A percentile compares a stretch with the other conserved stretches of the same genome.
phyloP scores from a whole-genome alignment of 1,139 yeast genomes.

The Blastobotrys serpentis region DNA sequence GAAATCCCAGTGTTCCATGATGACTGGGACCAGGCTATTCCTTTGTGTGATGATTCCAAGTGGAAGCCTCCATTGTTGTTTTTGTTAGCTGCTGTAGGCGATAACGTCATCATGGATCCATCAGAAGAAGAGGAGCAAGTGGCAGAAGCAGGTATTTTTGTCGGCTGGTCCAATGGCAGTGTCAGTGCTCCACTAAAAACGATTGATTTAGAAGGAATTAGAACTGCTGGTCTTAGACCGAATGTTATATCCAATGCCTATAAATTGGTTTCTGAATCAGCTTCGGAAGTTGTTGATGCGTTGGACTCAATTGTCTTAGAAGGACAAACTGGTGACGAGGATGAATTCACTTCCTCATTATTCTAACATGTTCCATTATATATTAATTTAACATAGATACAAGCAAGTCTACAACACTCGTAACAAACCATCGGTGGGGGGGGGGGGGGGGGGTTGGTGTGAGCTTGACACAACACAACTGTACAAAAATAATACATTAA shows the following conservation, averaged over 20 bases:
- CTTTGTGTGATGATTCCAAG: slow-evolving; percentile 38
- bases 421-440: no score
- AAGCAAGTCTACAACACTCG: not conserved
- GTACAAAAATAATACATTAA: no score
- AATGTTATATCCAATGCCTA: slow-evolving; percentile 35
- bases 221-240: slow-evolving; percentile 30
- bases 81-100: slow-evolving; percentile 71
- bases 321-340: slow-evolving; percentile 12
- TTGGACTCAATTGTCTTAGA: slow-evolving; percentile 21
- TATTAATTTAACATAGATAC: not conserved
- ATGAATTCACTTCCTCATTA: slow-evolving; percentile 14
- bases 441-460: no score
- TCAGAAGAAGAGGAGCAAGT: slow-evolving; percentile 83
- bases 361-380: slow-evolving; percentile 7
- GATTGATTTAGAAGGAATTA: slow-evolving; percentile 23
- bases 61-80: slow-evolving; percentile 75
- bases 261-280: slow-evolving; percentile 28
- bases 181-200: slow-evolving; percentile 49
- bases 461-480: no score
- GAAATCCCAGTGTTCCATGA: slow-evolving; percentile 92
- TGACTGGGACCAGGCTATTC: slow-evolving; percentile 66
- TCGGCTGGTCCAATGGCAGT: slow-evolving; percentile 65
- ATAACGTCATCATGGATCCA: slow-evolving; percentile 73
- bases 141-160: slow-evolving; percentile 72
- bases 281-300: slow-evolving; percentile 26